phyloP scores from a whole-genome alignment of 257 asterid genomes.

The Primulina eburnea region DNA sequence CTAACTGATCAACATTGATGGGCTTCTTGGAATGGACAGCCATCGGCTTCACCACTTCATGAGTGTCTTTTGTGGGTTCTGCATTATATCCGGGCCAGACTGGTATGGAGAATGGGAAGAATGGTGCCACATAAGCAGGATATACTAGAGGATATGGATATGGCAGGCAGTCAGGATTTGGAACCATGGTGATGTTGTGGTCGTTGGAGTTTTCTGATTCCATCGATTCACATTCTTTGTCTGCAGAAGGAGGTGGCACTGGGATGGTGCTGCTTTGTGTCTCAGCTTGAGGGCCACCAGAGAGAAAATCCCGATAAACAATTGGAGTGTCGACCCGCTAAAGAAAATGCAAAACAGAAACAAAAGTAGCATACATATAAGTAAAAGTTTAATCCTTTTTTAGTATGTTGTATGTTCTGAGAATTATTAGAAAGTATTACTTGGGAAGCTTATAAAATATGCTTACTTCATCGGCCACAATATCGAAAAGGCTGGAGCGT shows the following conservation, averaged over 20 bases:
- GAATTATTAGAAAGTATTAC: not conserved
- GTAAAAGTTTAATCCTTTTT: not conserved
- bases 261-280: constrained; percentile 47
- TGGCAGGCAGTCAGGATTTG: constrained; percentile 51
- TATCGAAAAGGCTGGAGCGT: constrained; percentile 15
- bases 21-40: constrained; percentile 88
- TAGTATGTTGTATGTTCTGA: not conserved
- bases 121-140: constrained; percentile 78
- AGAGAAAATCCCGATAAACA: constrained; percentile 59
- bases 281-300: constrained; percentile 52
- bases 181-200: constrained; percentile 34
- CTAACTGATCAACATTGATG: constrained; percentile 81
- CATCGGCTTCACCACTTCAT: constrained; percentile 88
- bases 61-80: constrained; percentile 62
- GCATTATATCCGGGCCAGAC: constrained; percentile 60
- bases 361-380: not conserved
- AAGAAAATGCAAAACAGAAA: constrained; percentile 14
- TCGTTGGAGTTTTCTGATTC: constrained; percentile 79
- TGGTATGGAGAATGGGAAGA: constrained; percentile 65
- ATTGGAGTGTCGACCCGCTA: constrained; percentile 60
- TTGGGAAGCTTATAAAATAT: constrained; percentile 6
- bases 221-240: constrained; percentile 82
- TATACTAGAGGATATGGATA: constrained; percentile 66
- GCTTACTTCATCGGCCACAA: constrained; percentile 87
- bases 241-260: constrained; percentile 46